Evolutionary conservation across 805 yeast genomes (phyloP).

Genomic region (Helenozyma rhizophorensis): DNA sequence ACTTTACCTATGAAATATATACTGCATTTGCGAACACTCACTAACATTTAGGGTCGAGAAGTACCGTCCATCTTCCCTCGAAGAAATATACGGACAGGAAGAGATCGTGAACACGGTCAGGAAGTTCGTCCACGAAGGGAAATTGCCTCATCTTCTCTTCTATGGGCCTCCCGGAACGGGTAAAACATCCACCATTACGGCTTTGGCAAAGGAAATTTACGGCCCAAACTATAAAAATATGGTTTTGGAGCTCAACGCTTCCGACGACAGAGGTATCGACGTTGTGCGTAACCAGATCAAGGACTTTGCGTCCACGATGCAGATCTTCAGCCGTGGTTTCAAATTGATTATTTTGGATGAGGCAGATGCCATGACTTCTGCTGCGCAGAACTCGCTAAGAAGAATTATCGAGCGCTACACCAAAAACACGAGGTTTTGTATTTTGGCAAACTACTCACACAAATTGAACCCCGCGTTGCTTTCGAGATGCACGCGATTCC

Average conservation of each 20-base stretch:
- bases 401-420: slow-evolving; percentile 89
- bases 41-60: slow-evolving; percentile 72
- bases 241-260: slow-evolving; percentile 93
- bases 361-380: slow-evolving; percentile 91
- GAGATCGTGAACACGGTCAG: slow-evolving; percentile 83
- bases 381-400: slow-evolving; percentile 79
- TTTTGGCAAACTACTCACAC: slow-evolving; percentile 93
- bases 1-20: too few relatives aligned
- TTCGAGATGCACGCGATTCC: slow-evolving; percentile 91
- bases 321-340: slow-evolving; percentile 81
- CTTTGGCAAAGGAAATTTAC: slow-evolving; percentile 81
- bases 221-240: slow-evolving; percentile 78
- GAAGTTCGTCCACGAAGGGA: slow-evolving; percentile 76
- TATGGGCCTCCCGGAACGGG: slow-evolving; percentile 97
- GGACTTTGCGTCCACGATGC: slow-evolving; percentile 93
- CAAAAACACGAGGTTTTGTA: slow-evolving; percentile 91
- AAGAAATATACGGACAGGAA: slow-evolving; percentile 88
- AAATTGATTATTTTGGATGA: slow-evolving; percentile 91
- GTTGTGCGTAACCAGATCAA: slow-evolving; percentile 97
- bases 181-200: slow-evolving; percentile 83
- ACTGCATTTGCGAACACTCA: not conserved
- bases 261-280: slow-evolving; percentile 96
- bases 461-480: slow-evolving; percentile 91
- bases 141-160: slow-evolving; percentile 85
- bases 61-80: slow-evolving; percentile 79